These are phyloP conservation scores for Blastobotrys muscicola DNA, from an alignment of 805 yeast genomes.

Conservation along the genomic window DNA sequence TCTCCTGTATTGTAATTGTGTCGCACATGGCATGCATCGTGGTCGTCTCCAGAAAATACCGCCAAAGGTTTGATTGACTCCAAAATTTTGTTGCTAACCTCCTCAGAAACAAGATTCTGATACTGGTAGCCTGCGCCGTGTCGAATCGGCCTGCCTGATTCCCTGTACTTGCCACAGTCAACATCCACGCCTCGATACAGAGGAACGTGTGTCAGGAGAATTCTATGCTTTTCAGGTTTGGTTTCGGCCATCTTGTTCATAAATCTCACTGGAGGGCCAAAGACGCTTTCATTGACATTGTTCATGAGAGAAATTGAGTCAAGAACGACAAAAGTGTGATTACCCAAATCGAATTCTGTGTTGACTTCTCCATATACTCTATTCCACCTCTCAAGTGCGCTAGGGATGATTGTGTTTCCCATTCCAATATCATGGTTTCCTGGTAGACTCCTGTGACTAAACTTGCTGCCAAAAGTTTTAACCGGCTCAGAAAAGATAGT, in stretches of 20 bases:
- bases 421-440: constrained; percentile 98
- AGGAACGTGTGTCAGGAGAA: constrained; percentile 83
- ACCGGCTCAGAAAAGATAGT: constrained; percentile 51
- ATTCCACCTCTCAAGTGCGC: constrained; percentile 53
- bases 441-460: constrained; percentile 34
- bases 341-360: constrained; percentile 45
- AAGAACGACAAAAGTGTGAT: constrained; percentile 64
- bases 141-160: constrained; percentile 53
- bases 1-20: constrained; percentile 35
- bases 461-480: constrained; percentile 31
- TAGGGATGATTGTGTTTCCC: constrained; percentile 56
- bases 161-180: constrained; percentile 70
- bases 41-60: constrained; percentile 91
- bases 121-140: constrained; percentile 71
- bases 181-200: constrained; percentile 55
- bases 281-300: constrained; percentile 36
- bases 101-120: constrained; percentile 73
- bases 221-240: constrained; percentile 26
- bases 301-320: constrained; percentile 82
- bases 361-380: constrained; percentile 65
- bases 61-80: constrained; percentile 51
- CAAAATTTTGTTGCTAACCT: constrained; percentile 50
- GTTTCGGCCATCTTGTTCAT: constrained; percentile 31
- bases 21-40: constrained; percentile 78
- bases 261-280: constrained; percentile 42